Evolutionary conservation across 78 protist species (phyloP), one percentile per base, ranked within the genome.

Genomic region (Dictyostelium capitatum): DNA sequence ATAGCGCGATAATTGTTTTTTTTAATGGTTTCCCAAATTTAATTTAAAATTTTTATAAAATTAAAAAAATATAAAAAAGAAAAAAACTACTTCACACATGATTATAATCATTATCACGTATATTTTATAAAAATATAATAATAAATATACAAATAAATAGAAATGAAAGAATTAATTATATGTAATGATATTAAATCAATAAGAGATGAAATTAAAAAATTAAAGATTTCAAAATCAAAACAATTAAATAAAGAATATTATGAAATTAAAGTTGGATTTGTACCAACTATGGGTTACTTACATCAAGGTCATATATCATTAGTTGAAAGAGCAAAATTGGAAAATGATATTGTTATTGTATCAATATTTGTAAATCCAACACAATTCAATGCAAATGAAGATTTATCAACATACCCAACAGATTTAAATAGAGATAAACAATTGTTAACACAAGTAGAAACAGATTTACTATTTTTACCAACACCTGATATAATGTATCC

Each of bases 271-370:
- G 90, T 97, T 4, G 96, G 95, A 9, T 90, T 97, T 28, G 98
- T 97, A 4, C 98, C 98, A 12, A 97, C 98, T 0, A 97, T 97
- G 98, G 98, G 98, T 9, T 78, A 89, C 43, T 48, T 97, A 46
- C 98, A 97, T 83, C 90, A 30, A 20, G 98, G 98, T 15, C 98
- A 97, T 81, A 32, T 96, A 43, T 25, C 95, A 23, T 90, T 97
- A 41, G 90, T 97, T 0, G 78, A 56, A 17, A 7, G 3, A 5
- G 95, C 94, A 3, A 70, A 83, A 43, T 0, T 0, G 32, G 30
- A 30, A 8, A 6, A 15, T 47, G 95, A 96, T 41, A 79, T 82
- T 14, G 95, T 80, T 3, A 92, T 96, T 7, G 94, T 56, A 20
- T 67, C 92, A 53, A 91, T 97, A 56, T 97, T 96, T 79, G 96